These are phyloP conservation scores for Monosporozyma unispora DNA, from an alignment of 805 yeast species.

Conservation along the genomic window DNA sequence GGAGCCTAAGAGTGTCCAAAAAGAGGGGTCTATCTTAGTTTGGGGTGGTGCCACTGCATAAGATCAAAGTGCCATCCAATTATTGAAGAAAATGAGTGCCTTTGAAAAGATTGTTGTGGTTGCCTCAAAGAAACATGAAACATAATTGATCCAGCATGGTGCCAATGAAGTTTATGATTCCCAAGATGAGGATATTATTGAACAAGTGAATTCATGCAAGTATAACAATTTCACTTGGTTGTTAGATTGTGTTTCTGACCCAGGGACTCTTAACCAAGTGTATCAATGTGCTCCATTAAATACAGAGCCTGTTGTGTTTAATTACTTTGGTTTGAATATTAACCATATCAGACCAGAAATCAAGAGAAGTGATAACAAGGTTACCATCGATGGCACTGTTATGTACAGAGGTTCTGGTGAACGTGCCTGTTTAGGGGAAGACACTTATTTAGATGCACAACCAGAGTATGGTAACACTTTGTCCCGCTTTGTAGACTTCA, in stretches of 20 bases:
- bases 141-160: constrained; percentile 35
- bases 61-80: constrained; percentile 48
- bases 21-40: constrained; percentile 35
- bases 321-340: constrained; percentile 17
- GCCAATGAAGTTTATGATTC: constrained; percentile 43
- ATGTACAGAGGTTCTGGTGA: constrained; percentile 32
- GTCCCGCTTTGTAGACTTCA: constrained; percentile 19
- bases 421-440: constrained; percentile 21
- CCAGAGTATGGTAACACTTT: constrained; percentile 17
- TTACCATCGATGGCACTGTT: constrained; percentile 26
- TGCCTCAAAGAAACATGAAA: constrained; percentile 39
- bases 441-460: constrained; percentile 11
- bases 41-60: constrained; percentile 66
- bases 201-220: constrained; percentile 30
- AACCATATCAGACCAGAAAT: constrained; percentile 17
- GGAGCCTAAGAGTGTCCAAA: constrained; percentile 18
- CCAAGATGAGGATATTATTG: constrained; percentile 35
- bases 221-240: constrained; percentile 22
- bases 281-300: constrained; percentile 30
- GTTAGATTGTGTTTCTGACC: constrained; percentile 26
- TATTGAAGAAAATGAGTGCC: constrained; percentile 39
- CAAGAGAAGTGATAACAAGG: constrained; percentile 21
- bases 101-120: constrained; percentile 35
- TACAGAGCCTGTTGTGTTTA: constrained; percentile 27
- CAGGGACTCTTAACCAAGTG: constrained; percentile 21